Percentiles rank a stretch among this genome's conserved stretches.
Evolutionary conservation across 164 flowering plant genomes (phyloP).

Genomic region (Platanus orientalis): DNA sequence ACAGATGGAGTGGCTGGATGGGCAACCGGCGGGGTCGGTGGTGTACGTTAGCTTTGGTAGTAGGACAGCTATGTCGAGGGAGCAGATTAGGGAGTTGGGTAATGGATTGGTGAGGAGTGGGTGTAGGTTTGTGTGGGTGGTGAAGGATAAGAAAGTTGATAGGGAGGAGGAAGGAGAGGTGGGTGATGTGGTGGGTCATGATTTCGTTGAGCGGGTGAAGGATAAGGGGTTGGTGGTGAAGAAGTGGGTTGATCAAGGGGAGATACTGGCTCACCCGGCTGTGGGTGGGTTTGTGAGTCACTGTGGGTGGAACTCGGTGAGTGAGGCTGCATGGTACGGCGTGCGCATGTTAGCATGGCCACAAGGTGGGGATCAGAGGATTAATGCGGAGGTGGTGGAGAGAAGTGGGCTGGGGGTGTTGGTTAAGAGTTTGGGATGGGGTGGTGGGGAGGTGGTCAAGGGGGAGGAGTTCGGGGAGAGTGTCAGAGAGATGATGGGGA

Average conservation of each 20-base stretch:
- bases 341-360: background rate
- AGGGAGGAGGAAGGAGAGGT: slow-evolving; percentile 19
- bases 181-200: slow-evolving; percentile 12
- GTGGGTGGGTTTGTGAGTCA: no score
- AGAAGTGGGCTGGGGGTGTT: slow-evolving; percentile 21
- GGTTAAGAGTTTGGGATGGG: slow-evolving; percentile 5
- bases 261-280: no score
- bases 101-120: slow-evolving; percentile 22
- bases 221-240: slow-evolving; percentile 22
- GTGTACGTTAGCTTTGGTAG: slow-evolving; percentile 11
- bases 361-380: background rate
- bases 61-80: slow-evolving; percentile 11
- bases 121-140: no score
- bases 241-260: slow-evolving; percentile 13
- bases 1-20: slow-evolving; percentile 22
- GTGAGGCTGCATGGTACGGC: slow-evolving; percentile 1
- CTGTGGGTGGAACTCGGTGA: no score
- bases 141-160: slow-evolving; percentile 16
- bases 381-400: slow-evolving; percentile 14
- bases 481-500: slow-evolving; percentile 9
- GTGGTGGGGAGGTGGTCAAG: background rate
- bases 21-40: slow-evolving; percentile 27
- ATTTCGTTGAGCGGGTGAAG: slow-evolving; percentile 12
- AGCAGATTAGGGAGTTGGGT: slow-evolving; percentile 30
- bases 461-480: background rate